Evolutionary conservation across 176 grass and related monocot genomes (phyloP).

Genomic region (Zea luxurians): DNA sequence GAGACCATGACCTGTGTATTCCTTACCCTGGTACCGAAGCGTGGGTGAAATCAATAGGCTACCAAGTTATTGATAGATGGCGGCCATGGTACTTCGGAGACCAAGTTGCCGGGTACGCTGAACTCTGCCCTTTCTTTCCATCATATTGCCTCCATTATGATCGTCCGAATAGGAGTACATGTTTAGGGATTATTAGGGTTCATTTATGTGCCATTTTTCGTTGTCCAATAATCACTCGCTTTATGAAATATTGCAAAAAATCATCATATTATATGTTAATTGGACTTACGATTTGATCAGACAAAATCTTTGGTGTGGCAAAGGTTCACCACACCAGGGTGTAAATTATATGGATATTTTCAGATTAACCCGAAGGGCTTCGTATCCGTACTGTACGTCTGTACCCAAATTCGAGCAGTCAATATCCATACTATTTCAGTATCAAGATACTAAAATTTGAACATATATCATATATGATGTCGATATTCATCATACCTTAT

Average conservation of each 20-base stretch:
- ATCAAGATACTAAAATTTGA: neutral
- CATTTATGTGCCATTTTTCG: neutral
- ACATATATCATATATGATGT: neutral
- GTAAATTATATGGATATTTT: neutral
- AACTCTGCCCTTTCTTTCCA: neutral
- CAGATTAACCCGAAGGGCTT: no score
- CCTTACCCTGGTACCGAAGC: conserved; percentile 74
- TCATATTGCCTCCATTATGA: neutral
- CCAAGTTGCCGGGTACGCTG: conserved; percentile 73
- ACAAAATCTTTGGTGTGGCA: neutral
- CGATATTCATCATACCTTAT: neutral
- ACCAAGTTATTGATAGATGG: conserved; percentile 65
- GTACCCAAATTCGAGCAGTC: neutral
- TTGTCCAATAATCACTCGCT: neutral
- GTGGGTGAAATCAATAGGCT: conserved; percentile 76
- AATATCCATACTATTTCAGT: neutral
- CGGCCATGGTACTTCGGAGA: conserved; percentile 64
- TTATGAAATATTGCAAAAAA: neutral
- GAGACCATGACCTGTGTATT: conserved; percentile 82
- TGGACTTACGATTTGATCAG: neutral
- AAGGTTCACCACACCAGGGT: neutral
- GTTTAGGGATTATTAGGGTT: neutral
- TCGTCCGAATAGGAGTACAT: neutral
- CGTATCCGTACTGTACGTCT: neutral
- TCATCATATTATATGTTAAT: neutral